Evolutionary conservation across 2,329 filamentous ascomycete genomes (phyloP).

Genomic region (Esteya vermicola): DNA sequence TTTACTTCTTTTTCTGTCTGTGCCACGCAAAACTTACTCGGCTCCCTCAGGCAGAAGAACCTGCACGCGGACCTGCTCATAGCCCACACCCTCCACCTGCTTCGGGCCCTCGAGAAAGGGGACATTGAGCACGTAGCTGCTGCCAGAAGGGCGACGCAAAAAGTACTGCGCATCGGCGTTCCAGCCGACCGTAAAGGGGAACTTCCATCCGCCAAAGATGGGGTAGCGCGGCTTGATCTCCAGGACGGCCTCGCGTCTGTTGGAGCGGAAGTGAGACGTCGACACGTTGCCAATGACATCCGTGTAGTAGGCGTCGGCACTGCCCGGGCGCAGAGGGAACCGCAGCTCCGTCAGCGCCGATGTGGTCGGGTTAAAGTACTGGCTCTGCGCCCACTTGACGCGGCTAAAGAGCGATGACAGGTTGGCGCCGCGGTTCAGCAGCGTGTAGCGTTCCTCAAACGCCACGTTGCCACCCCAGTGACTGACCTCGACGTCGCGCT

Average conservation of each 20-base stretch:
- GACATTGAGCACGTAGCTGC: slow-evolving; percentile 74
- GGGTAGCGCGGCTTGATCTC: slow-evolving; percentile 91
- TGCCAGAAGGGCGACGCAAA: slow-evolving; percentile 49
- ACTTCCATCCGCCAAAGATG: slow-evolving; percentile 96
- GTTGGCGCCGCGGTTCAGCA: slow-evolving; percentile 76
- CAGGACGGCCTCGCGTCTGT: slow-evolving; percentile 63
- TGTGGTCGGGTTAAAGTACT: slow-evolving; percentile 63
- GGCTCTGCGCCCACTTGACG: slow-evolving; percentile 57
- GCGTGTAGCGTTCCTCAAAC: slow-evolving; percentile 83
- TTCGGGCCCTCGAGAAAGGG: slow-evolving; percentile 90
- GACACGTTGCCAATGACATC: slow-evolving; percentile 96
- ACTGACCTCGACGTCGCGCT: slow-evolving; percentile 87
- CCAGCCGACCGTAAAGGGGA: slow-evolving; percentile 94
- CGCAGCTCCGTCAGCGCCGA: slow-evolving; percentile 70
- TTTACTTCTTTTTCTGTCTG: too few species aligned
- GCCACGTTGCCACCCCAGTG: slow-evolving; percentile 97
- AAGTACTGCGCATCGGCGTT: slow-evolving; percentile 71
- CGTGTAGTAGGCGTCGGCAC: slow-evolving; percentile 80
- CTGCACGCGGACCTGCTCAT: slow-evolving; percentile 64
- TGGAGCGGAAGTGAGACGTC: slow-evolving; percentile 74
- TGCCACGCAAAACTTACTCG: too few species aligned
- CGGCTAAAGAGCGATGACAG: slow-evolving; percentile 60
- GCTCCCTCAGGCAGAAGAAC: slow-evolving; percentile 87
- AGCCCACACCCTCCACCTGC: slow-evolving; percentile 72
- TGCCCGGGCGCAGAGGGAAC: slow-evolving; percentile 66